Evolutionary conservation across 2,329 filamentous ascomycete genomes (phyloP).

Genomic region (Calonectria leucothoes): DNA sequence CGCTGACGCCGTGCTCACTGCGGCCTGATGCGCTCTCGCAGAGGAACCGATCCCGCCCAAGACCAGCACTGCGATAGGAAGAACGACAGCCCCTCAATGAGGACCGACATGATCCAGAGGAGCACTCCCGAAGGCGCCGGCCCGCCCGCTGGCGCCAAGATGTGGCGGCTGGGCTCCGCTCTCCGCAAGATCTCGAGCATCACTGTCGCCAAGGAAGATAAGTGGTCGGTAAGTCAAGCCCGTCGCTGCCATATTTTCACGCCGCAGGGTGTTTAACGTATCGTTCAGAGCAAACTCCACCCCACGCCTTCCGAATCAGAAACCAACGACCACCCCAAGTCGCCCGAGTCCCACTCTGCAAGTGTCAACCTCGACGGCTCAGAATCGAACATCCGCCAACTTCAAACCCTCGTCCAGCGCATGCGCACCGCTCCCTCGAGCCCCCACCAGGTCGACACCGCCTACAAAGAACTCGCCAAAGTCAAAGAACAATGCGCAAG

Average conservation of each 20-base stretch:
- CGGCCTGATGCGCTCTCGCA: constrained; percentile 39
- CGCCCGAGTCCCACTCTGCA: constrained; percentile 38
- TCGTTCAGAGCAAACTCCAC: constrained; percentile 12
- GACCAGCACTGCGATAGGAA: constrained; percentile 26
- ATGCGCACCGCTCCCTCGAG: constrained; percentile 48
- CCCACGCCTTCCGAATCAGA: constrained; percentile 36
- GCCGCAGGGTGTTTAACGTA: not conserved
- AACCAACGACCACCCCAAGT: constrained; percentile 40
- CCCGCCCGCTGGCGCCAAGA: constrained; percentile 30
- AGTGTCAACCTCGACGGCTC: constrained; percentile 41
- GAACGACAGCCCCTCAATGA: constrained; percentile 23
- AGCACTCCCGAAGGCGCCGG: constrained; percentile 43
- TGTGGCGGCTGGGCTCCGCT: constrained; percentile 36
- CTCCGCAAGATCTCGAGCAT: constrained; percentile 35
- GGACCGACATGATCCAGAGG: constrained; percentile 45
- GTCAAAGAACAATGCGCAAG: constrained; percentile 53
- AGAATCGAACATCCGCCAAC: constrained; percentile 49
- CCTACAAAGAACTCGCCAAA: constrained; percentile 58
- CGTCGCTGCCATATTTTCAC: not conserved
- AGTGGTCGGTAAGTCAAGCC: constrained; percentile 25
- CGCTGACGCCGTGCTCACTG: constrained; percentile 38
- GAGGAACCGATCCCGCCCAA: constrained; percentile 25
- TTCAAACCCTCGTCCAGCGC: constrained; percentile 49
- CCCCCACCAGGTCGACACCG: constrained; percentile 54
- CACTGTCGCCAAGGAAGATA: constrained; percentile 33